phyloP scores from a whole-genome alignment of 2,329 filamentous ascomycete genomes.

The Colletotrichum tropicicola region DNA sequence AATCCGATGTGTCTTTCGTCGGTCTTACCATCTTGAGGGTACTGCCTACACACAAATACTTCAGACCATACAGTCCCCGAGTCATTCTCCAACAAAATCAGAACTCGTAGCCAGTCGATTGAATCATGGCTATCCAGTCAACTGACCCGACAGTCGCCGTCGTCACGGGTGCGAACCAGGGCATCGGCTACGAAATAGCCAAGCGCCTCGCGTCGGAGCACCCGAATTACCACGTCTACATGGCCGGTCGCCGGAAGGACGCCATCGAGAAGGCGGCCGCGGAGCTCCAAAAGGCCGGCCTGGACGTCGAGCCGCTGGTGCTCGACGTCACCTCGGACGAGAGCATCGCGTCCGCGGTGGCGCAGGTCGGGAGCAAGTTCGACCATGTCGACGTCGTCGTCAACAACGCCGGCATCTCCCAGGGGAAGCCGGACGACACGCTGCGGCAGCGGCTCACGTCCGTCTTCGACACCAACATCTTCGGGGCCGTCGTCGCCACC shows the following conservation, averaged over 20 bases:
- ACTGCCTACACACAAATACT: no score
- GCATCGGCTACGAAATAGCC: slow-evolving; percentile 25
- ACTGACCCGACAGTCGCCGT: slow-evolving; percentile 1
- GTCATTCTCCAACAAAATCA: no score
- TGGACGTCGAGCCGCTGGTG: slow-evolving; percentile 42
- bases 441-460: slow-evolving; percentile 55
- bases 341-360: slow-evolving; percentile 41
- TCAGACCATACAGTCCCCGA: no score
- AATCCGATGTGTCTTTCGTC: no score
- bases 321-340: slow-evolving; percentile 64
- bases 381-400: slow-evolving; percentile 66
- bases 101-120: no score
- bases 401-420: slow-evolving; percentile 70
- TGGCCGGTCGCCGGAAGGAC: slow-evolving; percentile 14
- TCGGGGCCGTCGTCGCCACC: slow-evolving; percentile 64
- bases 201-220: slow-evolving; percentile 13
- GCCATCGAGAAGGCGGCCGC: slow-evolving; percentile 15
- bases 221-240: slow-evolving; percentile 14
- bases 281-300: not conserved
- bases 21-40: no score
- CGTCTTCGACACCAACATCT: slow-evolving; percentile 69
- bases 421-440: slow-evolving; percentile 61
- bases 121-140: not conserved
- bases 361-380: slow-evolving; percentile 55
- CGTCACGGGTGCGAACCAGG: slow-evolving; percentile 27